Conservation (phyloP, 108 stramenopile species). For the Skeletonema menzelii region DNA sequence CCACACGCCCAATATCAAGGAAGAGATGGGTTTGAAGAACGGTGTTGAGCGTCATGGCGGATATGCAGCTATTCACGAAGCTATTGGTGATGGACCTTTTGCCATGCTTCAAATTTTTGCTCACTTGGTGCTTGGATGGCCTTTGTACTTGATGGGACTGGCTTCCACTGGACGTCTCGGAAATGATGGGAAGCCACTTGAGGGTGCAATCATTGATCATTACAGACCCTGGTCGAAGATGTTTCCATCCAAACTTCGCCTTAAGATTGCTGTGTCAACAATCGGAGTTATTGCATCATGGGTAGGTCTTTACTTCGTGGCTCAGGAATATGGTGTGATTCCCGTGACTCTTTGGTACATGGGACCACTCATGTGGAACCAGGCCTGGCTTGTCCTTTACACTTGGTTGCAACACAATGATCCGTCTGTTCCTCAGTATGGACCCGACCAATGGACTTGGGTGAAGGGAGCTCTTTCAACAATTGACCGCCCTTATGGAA, state of each 20-base stretch:
- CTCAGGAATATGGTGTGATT: constrained; percentile 62
- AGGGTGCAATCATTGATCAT: constrained; percentile 79
- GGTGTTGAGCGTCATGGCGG: constrained; percentile 66
- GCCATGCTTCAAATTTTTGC: constrained; percentile 88
- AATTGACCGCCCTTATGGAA: constrained; percentile 96
- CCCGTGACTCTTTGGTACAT: constrained; percentile 93
- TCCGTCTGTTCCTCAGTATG: constrained; percentile 97
- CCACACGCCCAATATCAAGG: constrained; percentile 70
- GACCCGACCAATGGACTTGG: constrained; percentile 97
- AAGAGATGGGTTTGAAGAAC: constrained; percentile 76
- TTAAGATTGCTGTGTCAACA: constrained; percentile 84
- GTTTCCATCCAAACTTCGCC: constrained; percentile 81
- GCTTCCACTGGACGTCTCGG: constrained; percentile 81
- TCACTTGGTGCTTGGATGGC: constrained; percentile 90
- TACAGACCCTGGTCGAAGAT: constrained; percentile 88
- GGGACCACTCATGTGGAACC: constrained; percentile 91
- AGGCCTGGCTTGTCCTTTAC: constrained; percentile 98
- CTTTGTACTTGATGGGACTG: constrained; percentile 84
- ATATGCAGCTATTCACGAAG: constrained; percentile 83
- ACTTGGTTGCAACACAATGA: constrained; percentile 99
- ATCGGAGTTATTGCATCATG: constrained; percentile 69
- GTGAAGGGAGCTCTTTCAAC: constrained; percentile 96
- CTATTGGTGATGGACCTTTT: constrained; percentile 90
- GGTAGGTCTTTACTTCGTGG: constrained; percentile 30
- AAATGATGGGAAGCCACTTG: constrained; percentile 66